These are phyloP conservation scores for Globisporangium yorkense DNA, from an alignment of 352 stramenopile species.

Conservation along the genomic window DNA sequence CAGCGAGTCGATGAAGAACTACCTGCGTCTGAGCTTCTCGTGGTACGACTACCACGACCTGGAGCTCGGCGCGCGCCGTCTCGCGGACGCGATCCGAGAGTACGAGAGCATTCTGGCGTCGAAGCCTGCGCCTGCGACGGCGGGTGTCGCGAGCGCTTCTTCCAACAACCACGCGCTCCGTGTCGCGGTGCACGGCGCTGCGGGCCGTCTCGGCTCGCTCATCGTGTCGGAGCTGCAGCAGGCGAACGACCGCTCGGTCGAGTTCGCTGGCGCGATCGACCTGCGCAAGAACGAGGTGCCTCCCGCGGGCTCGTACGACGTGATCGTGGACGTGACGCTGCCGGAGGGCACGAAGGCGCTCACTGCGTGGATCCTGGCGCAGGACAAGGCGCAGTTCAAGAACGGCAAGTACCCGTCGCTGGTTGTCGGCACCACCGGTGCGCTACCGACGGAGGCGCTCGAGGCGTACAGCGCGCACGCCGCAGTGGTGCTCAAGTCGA, in stretches of 20 bases:
- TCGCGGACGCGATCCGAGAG: constrained; percentile 64
- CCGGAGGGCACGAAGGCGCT: constrained; percentile 66
- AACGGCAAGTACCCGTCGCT: constrained; percentile 63
- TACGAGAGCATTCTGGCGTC: constrained; percentile 41
- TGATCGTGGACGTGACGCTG: constrained; percentile 76
- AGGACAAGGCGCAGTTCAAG: constrained; percentile 51
- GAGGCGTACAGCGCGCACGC: constrained; percentile 57
- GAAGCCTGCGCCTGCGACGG: constrained; percentile 16
- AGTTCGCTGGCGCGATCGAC: constrained; percentile 53
- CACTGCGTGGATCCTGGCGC: constrained; percentile 44
- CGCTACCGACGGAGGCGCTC: constrained; percentile 45
- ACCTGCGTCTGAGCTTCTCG: constrained; percentile 81
- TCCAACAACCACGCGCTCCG: constrained; percentile 29
- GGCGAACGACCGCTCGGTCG: constrained; percentile 34
- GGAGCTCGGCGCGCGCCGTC: constrained; percentile 62
- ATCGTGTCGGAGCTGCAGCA: constrained; percentile 63
- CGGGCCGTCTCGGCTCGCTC: constrained; percentile 60
- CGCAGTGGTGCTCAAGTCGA: constrained; percentile 67
- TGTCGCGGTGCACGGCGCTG: constrained; percentile 67
- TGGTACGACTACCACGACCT: constrained; percentile 84
- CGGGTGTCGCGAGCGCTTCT: constrained; percentile 6
- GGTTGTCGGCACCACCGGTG: constrained; percentile 71
- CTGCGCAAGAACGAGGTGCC: constrained; percentile 40
- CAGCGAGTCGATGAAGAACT: constrained; percentile 85
- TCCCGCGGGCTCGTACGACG: constrained; percentile 42